A percentile compares a stretch with the other conserved stretches of the same genome.
Evolutionary conservation across 2,329 filamentous ascomycete genomes (phyloP).

Genomic region (Venturia effusa): DNA sequence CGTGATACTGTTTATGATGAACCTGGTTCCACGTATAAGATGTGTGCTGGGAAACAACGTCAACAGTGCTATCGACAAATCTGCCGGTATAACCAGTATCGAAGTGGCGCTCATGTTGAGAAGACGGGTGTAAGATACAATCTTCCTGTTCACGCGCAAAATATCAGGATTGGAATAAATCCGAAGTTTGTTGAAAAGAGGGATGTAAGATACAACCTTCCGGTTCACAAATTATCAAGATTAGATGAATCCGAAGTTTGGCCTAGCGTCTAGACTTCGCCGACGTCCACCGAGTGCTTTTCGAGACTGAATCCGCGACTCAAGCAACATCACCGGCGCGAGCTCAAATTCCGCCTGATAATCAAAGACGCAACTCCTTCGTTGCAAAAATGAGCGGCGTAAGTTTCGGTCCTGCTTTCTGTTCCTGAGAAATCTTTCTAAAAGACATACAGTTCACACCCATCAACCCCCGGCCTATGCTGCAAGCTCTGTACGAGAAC

Average conservation of each 20-base stretch:
- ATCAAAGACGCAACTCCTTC: not conserved
- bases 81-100: no score
- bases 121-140: no score
- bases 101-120: no score
- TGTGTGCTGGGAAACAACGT: no score
- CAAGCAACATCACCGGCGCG: not conserved
- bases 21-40: no score
- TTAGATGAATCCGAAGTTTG: not conserved
- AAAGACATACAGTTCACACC: slow-evolving; percentile 55
- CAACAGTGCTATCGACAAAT: no score
- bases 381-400: slow-evolving; percentile 1
- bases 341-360: not conserved
- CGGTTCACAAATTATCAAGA: no score
- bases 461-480: slow-evolving; percentile 91
- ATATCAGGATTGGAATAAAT: no score
- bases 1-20: no score
- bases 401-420: not conserved
- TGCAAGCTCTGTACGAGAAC: slow-evolving; percentile 70
- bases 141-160: no score
- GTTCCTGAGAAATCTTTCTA: not conserved
- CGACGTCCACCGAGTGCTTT: not conserved
- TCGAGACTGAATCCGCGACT: not conserved
- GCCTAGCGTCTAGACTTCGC: not conserved
- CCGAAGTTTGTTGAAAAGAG: no score
- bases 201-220: no score